Evolutionary conservation across 768 basidiomycete species (phyloP).

Genomic region (Amanita polypyramis): DNA sequence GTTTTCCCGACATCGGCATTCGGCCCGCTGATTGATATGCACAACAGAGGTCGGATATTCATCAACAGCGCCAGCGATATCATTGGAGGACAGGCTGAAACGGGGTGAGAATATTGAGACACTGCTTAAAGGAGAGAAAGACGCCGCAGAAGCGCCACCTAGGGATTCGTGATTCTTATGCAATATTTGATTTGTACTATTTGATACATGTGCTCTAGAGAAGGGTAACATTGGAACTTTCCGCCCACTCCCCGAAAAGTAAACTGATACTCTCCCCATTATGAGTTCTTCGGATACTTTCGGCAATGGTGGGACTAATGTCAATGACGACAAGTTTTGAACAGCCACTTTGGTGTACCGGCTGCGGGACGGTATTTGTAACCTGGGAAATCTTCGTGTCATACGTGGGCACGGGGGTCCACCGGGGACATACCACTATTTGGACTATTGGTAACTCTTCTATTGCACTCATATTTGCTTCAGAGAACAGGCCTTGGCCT

Average conservation of each 20-base stretch:
- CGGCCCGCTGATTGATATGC: not conserved
- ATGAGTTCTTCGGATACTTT: slow-evolving; percentile 91
- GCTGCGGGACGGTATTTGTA: slow-evolving; percentile 92
- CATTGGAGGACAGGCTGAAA: slow-evolving; percentile 50
- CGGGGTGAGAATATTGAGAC: slow-evolving; percentile 54
- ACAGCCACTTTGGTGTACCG: slow-evolving; percentile 45
- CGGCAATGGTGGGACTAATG: slow-evolving; percentile 84
- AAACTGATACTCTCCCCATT: slow-evolving; percentile 90
- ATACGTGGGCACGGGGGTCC: not conserved
- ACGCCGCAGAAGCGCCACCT: slow-evolving; percentile 56
- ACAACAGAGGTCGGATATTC: slow-evolving; percentile 61
- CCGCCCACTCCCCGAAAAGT: slow-evolving; percentile 78
- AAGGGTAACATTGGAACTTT: slow-evolving; percentile 31
- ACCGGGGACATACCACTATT: slow-evolving; percentile 58
- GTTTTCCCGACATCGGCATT: slow-evolving; percentile 14
- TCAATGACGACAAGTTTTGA: slow-evolving; percentile 85
- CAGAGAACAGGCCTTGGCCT: slow-evolving; percentile 63
- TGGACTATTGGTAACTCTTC: slow-evolving; percentile 68
- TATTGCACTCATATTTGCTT: slow-evolving; percentile 57
- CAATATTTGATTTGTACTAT: slow-evolving; percentile 15
- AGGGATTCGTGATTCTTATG: slow-evolving; percentile 9
- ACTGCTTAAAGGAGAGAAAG: slow-evolving; percentile 48
- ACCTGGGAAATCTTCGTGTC: slow-evolving; percentile 37
- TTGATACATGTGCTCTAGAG: slow-evolving; percentile 15
- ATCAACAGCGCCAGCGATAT: slow-evolving; percentile 33